These are phyloP conservation scores for Colletotrichum limetticola DNA, from an alignment of 2,329 filamentous ascomycete species.

Conservation along the genomic window DNA sequence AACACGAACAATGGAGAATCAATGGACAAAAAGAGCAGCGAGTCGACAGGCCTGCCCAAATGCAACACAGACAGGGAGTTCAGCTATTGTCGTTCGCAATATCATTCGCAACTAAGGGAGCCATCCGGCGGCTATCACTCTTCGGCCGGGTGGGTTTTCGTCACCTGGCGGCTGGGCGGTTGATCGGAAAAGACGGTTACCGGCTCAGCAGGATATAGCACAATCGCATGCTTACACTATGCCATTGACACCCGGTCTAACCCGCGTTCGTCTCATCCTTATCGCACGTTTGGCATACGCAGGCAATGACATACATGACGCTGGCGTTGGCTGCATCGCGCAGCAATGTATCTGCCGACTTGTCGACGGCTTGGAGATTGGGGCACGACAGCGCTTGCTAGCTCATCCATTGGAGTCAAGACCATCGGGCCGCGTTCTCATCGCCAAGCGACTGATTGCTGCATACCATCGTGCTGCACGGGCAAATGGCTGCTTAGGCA, in stretches of 20 bases:
- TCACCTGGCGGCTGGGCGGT: background rate
- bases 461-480: background rate
- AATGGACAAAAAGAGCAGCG: background rate
- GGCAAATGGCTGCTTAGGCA: conserved; percentile 4
- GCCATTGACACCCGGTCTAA: background rate
- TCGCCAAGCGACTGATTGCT: background rate
- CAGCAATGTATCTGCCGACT: background rate
- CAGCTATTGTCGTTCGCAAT: background rate
- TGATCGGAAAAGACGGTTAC: background rate
- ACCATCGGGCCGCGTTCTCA: background rate
- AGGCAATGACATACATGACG: conserved; percentile 34
- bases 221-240: background rate
- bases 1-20: background rate
- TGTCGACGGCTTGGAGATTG: background rate
- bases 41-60: conserved; percentile 1
- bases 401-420: background rate
- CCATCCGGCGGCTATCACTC: conserved; percentile 2
- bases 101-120: conserved; percentile 10
- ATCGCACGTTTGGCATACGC: background rate
- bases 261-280: conserved; percentile 22
- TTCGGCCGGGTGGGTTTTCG: background rate
- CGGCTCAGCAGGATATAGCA: background rate
- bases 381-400: background rate
- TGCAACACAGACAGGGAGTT: background rate
- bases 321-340: conserved; percentile 13